phyloP scores from a whole-genome alignment of 2,329 filamentous ascomycete genomes.

The Alternaria hordeiaustralica region DNA sequence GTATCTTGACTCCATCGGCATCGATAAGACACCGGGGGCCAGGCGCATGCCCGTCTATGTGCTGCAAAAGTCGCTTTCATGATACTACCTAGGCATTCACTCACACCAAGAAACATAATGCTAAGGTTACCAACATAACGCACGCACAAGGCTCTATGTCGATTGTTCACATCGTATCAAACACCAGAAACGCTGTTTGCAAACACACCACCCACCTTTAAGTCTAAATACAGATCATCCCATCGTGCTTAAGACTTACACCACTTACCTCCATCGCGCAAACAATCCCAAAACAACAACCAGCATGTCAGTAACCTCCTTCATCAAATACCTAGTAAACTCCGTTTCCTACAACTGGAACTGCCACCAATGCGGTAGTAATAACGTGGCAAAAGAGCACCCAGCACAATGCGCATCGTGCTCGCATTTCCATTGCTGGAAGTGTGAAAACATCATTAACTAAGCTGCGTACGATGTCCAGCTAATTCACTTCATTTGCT shows the following conservation, averaged over 20 bases:
- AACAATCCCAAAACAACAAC: not conserved
- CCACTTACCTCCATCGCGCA: not conserved
- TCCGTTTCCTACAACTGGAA: not conserved
- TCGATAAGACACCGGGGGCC: not conserved
- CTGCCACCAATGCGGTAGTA: not conserved
- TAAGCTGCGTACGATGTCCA: not conserved
- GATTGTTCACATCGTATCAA: not conserved
- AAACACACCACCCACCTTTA: rapidly evolving
- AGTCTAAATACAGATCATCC: not conserved
- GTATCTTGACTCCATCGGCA: not conserved
- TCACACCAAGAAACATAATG: not conserved
- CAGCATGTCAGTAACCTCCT: not conserved
- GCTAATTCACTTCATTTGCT: not conserved
- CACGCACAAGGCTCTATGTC: not conserved
- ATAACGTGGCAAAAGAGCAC: not conserved
- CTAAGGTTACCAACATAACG: not conserved
- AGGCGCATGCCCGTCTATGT: not conserved
- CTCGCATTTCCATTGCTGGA: not conserved
- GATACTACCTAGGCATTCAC: not conserved
- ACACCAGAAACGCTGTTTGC: not conserved
- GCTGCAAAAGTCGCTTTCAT: not conserved
- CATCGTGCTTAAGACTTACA: not conserved
- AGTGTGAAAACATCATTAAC: not conserved
- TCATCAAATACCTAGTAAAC: not conserved
- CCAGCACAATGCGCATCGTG: not conserved